Conservation (phyloP, 441 rosid species). For the Kokia cookei region DNA sequence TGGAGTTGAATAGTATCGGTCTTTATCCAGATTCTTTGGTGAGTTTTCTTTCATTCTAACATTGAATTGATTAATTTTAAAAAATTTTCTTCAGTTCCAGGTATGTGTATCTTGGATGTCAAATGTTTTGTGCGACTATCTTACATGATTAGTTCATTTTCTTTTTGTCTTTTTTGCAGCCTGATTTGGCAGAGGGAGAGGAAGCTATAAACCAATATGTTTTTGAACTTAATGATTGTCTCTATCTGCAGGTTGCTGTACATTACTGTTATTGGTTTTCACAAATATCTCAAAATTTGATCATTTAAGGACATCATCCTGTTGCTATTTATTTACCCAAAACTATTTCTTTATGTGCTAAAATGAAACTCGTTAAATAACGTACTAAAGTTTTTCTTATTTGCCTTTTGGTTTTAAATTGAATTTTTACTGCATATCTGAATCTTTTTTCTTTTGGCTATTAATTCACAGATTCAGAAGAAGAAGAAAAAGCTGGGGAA, state of each 20-base stretch:
- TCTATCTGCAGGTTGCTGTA: constrained; percentile 56
- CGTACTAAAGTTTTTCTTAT: not conserved
- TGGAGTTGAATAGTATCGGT: constrained; percentile 89
- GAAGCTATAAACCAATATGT: constrained; percentile 59
- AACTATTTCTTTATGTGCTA: not conserved
- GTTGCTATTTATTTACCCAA: not conserved
- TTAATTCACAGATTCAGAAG: constrained; percentile 44
- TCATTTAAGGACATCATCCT: not conserved
- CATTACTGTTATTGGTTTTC: not conserved
- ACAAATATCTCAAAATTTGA: not conserved
- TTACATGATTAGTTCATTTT: not conserved
- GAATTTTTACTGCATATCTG: not conserved
- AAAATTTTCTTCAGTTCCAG: not conserved
- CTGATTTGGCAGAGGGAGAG: constrained; percentile 84
- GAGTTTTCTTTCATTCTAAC: constrained; percentile 15
- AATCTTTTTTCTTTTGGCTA: constrained; percentile 6
- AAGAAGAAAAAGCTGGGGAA: constrained; percentile 61
- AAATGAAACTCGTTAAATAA: not conserved
- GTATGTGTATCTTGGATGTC: not conserved
- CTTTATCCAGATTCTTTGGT: constrained; percentile 82
- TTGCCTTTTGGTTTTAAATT: not conserved
- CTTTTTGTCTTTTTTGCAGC: constrained; percentile 44
- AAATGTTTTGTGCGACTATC: not conserved
- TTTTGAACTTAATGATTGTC: constrained; percentile 59
- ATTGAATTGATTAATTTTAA: not conserved